Base-by-base conservation (phyloP, 306 rosid species). In the Canavalia ensiformis region DNA sequence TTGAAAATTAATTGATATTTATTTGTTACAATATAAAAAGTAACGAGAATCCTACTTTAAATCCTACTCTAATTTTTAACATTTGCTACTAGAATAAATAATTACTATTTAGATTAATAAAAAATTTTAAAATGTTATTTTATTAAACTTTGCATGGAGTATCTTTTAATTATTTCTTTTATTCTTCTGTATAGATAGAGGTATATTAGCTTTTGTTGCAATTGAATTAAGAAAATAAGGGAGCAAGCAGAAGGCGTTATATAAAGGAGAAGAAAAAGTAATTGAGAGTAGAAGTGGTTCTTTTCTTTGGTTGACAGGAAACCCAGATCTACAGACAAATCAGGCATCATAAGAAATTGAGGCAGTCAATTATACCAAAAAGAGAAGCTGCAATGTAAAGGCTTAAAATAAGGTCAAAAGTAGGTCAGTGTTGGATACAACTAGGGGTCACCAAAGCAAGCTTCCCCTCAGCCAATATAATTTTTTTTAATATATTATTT, bases 341-440 rank as follows among this genome's bases (percentile, higher is more conserved):
- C 1, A 44, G 8, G 28, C 33, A 50, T 75, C 49, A 25, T 42
- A 49, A 68, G 7, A 56, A 79, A 2, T 50, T 83, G 87, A 59
- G 68, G 46, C 45, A 78, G 47, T 33, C 62, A 59, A 73, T 8
- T 70, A 7, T 49, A 55, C 54, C 51, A n/a, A 41, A 64, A 45
- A 57, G 59, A 65, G 80, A 76, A 35, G 37, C n/a, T 74, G 46
- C 6, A 60, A 45, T 4, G 6, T 4, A 13, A 41, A 75, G 59
- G 50, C 63, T 45, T 76, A 72, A 80, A 68, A 75, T 50, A 49
- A 62, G 39, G 79, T 62, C 39, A 79, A 70, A 71, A 59, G 65
- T 72, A 30, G 47, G 58, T 39, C 5, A 6, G 8, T 47, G 42
- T 8, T 39, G 28, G 28, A 31, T 25, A 55, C 7, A 52, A 52